Evolutionary conservation across 2,329 filamentous ascomycete species (phyloP).

Genomic region (Hypomyces perniciosus): DNA sequence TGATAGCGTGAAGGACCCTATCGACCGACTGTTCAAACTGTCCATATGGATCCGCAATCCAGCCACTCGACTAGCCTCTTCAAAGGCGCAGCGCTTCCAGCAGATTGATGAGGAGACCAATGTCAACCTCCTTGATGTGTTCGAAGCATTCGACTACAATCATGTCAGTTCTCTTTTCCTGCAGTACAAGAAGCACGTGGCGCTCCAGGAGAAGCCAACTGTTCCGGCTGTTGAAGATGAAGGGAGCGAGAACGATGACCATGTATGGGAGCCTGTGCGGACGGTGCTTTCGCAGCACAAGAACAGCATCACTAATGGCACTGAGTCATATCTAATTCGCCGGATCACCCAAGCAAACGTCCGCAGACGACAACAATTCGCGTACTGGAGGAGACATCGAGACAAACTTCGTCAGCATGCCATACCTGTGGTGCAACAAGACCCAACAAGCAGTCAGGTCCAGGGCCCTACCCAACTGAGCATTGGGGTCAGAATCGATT

Average conservation of each 20-base stretch:
- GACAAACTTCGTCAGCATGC: slow-evolving; percentile 4
- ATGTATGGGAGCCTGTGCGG: slow-evolving; percentile 4
- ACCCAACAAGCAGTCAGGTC: neutral
- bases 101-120: slow-evolving; percentile 1
- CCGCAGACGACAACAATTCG: slow-evolving; percentile 4
- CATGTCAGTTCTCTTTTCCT: slow-evolving; percentile 7
- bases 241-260: neutral
- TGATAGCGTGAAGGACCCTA: slow-evolving; percentile 4
- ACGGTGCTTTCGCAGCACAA: neutral
- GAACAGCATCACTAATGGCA: neutral
- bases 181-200: slow-evolving; percentile 7
- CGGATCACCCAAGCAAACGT: slow-evolving; percentile 6
- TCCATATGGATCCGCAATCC: slow-evolving; percentile 9
- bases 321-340: slow-evolving; percentile 1
- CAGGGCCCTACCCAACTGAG: neutral
- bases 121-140: neutral
- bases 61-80: slow-evolving; percentile 1
- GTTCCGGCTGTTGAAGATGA: neutral
- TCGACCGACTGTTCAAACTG: slow-evolving; percentile 9
- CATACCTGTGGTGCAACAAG: neutral
- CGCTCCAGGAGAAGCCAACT: neutral
- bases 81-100: slow-evolving; percentile 4
- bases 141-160: neutral
- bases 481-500: neutral
- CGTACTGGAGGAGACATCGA: slow-evolving; percentile 7